Conservation (phyloP, 306 rosid species). For the Rosa chinensis region DNA sequence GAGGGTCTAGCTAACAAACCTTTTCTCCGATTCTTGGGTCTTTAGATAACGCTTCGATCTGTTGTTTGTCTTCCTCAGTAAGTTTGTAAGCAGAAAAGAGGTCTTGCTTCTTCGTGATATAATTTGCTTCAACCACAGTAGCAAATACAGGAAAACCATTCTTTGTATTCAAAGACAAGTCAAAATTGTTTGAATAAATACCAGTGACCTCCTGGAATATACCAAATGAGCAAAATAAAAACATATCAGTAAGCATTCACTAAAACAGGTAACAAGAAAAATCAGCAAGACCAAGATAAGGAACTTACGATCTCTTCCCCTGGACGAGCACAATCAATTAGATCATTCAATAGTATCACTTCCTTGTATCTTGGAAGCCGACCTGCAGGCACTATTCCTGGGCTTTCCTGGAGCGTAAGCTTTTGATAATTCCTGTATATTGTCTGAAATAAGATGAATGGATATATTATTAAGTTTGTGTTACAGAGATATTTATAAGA, state of each 20-base stretch:
- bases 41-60: conserved; percentile 73
- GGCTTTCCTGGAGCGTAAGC: conserved; percentile 98
- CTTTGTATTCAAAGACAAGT: conserved; percentile 92
- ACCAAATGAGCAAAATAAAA: conserved; percentile 19
- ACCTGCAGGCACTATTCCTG: conserved; percentile 98
- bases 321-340: conserved; percentile 98
- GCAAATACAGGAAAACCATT: conserved; percentile 98
- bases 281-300: conserved; percentile 28
- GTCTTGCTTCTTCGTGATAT: conserved; percentile 88
- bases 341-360: conserved; percentile 90
- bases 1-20: conserved; percentile 48
- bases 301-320: conserved; percentile 91
- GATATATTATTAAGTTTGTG: neutral
- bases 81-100: conserved; percentile 95
- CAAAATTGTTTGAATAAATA: conserved; percentile 88
- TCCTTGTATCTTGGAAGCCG: conserved; percentile 98
- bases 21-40: conserved; percentile 97
- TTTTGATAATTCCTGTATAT: conserved; percentile 94
- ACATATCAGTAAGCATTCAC: conserved; percentile 22
- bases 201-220: conserved; percentile 93
- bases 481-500: neutral
- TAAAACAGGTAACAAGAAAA: conserved; percentile 11
- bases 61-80: conserved; percentile 90
- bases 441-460: conserved; percentile 55
- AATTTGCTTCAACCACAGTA: conserved; percentile 96